Conservation (phyloP, 2,329 filamentous ascomycete species). For the Colletotrichum kahawae region DNA sequence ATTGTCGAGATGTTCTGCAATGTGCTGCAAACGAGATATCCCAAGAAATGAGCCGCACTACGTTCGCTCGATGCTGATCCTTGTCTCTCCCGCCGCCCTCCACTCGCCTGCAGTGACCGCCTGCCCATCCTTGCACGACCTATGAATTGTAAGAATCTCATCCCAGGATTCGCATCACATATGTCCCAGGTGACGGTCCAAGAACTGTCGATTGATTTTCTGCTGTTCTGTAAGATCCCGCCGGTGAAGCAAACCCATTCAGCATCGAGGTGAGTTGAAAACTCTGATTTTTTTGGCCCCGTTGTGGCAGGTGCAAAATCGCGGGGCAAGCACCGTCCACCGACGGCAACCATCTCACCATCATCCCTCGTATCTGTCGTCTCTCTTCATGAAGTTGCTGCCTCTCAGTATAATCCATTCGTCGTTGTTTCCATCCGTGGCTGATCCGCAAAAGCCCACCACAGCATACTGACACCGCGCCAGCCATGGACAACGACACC, state of each 20-base stretch:
- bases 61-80: neutral
- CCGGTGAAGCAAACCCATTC: neutral
- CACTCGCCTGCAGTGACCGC: neutral
- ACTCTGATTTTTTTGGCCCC: conserved; percentile 5
- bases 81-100: neutral
- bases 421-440: neutral
- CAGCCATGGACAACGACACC: conserved; percentile 23
- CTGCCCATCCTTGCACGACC: neutral
- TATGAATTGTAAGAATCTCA: neutral
- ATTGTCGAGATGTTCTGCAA: neutral
- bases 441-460: neutral
- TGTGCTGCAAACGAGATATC: neutral
- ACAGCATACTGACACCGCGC: neutral
- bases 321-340: neutral
- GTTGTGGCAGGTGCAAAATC: neutral
- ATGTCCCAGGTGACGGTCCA: neutral
- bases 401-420: neutral
- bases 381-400: neutral
- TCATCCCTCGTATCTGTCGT: neutral
- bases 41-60: neutral
- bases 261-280: neutral
- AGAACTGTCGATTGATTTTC: neutral
- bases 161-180: neutral
- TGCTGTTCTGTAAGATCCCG: neutral
- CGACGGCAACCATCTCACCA: neutral